Conservation (phyloP, 2,329 filamentous ascomycete species). For the Alternaria brassicae region DNA sequence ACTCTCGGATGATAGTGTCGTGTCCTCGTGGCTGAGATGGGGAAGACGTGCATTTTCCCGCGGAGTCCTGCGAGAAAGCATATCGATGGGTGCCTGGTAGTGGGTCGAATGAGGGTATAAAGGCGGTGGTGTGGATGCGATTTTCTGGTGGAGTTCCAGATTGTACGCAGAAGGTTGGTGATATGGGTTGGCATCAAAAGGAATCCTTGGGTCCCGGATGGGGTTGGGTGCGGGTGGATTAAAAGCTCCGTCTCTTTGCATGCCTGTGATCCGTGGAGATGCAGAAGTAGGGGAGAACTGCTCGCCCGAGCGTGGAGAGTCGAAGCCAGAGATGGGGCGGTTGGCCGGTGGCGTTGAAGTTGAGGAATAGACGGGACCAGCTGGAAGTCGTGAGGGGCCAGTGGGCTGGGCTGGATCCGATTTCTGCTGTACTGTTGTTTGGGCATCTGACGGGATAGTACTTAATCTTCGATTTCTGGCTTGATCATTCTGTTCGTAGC, state of each 20-base stretch:
- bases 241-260: conserved; percentile 36
- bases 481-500: conserved; percentile 41
- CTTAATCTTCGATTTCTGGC: conserved; percentile 36
- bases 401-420: conserved; percentile 40
- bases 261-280: conserved; percentile 41
- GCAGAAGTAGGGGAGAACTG: conserved; percentile 46
- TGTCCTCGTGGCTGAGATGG: conserved; percentile 49
- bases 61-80: conserved; percentile 41
- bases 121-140: conserved; percentile 30
- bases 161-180: conserved; percentile 30
- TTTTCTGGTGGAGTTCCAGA: conserved; percentile 21
- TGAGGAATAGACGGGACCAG: conserved; percentile 35
- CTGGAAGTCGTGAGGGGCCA: conserved; percentile 33
- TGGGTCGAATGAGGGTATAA: conserved; percentile 25
- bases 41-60: conserved; percentile 43
- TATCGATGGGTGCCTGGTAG: conserved; percentile 35
- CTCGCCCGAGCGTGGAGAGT: conserved; percentile 43
- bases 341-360: conserved; percentile 46
- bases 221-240: conserved; percentile 30
- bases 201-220: conserved; percentile 29
- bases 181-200: conserved; percentile 27
- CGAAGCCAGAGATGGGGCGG: conserved; percentile 40
- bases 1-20: conserved; percentile 51
- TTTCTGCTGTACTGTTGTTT: conserved; percentile 24
- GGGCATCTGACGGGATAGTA: conserved; percentile 33